Conservation (phyloP, 2,329 filamentous ascomycete species). For the Calycina herbarum region DNA sequence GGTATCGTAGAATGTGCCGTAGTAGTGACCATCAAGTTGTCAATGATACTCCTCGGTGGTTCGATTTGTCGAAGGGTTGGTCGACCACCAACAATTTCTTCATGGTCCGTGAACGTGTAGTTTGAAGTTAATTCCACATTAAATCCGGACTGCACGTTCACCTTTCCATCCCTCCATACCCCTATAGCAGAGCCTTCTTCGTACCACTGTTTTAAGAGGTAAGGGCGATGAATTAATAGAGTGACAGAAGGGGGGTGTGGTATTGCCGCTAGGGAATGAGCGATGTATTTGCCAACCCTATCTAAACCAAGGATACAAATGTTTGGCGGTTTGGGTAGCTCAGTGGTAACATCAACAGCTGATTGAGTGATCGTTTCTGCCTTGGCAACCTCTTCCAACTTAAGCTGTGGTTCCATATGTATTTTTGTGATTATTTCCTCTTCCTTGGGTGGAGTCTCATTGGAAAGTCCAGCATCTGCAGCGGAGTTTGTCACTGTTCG, state of each 20-base stretch:
- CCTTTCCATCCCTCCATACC: slow-evolving; percentile 46
- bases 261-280: slow-evolving; percentile 60
- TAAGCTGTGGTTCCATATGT: not conserved
- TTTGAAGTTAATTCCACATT: slow-evolving; percentile 31
- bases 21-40: slow-evolving; percentile 69
- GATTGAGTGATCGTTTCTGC: not conserved
- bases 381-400: not conserved
- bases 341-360: not conserved
- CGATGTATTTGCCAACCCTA: slow-evolving; percentile 64
- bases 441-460: not conserved
- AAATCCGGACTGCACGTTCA: slow-evolving; percentile 39
- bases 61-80: not conserved
- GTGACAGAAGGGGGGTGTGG: slow-evolving; percentile 62
- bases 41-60: slow-evolving; percentile 50
- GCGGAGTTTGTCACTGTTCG: not conserved
- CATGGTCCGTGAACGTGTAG: not conserved
- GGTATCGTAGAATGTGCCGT: slow-evolving; percentile 58
- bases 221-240: slow-evolving; percentile 57
- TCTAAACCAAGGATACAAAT: slow-evolving; percentile 67
- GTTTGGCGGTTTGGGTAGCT: slow-evolving; percentile 32
- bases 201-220: slow-evolving; percentile 48
- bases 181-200: slow-evolving; percentile 46
- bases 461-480: not conserved
- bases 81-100: not conserved
- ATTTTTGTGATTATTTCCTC: not conserved